Conservation (phyloP, 2,329 filamentous ascomycete genomes). For the Onygena corvina region DNA sequence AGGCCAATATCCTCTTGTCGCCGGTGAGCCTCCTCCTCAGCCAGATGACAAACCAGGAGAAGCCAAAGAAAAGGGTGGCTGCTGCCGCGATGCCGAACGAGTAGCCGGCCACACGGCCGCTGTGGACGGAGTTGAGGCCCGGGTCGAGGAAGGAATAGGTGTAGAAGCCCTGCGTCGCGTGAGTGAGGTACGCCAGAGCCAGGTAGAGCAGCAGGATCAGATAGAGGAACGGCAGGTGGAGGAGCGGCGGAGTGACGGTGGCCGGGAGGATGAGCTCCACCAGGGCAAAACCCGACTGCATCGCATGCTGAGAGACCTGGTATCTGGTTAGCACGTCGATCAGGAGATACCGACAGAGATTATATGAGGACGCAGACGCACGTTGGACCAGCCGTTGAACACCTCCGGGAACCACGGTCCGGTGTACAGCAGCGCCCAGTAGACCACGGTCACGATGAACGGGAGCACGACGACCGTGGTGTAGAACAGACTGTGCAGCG, state of each 20-base stretch:
- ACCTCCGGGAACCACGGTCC: conserved; percentile 39
- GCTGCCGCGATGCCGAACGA: conserved; percentile 48
- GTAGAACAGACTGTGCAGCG: conserved; percentile 54
- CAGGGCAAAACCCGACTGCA: conserved; percentile 64
- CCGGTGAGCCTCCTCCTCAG: conserved; percentile 36
- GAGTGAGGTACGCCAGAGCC: conserved; percentile 60
- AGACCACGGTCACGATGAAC: conserved; percentile 58
- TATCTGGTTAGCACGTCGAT: neutral
- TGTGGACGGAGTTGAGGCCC: conserved; percentile 33
- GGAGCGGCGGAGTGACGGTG: conserved; percentile 49
- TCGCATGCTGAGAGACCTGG: conserved; percentile 56
- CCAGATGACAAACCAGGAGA: conserved; percentile 44
- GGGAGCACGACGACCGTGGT: conserved; percentile 52
- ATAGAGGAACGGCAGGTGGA: conserved; percentile 56
- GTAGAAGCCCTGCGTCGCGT: conserved; percentile 59
- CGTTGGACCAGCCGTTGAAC: conserved; percentile 46
- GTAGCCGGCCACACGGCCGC: conserved; percentile 50
- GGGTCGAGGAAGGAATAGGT: conserved; percentile 68
- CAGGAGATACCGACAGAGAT: neutral
- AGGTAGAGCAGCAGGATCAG: conserved; percentile 62
- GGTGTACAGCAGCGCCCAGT: conserved; percentile 52
- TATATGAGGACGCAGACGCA: conserved; percentile 17
- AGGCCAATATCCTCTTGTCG: neutral
- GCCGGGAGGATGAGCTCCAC: conserved; percentile 61
- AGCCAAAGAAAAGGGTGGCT: conserved; percentile 40